phyloP scores from a whole-genome alignment of 2,329 filamentous ascomycete genomes.

The Juglanconis juglandina region DNA sequence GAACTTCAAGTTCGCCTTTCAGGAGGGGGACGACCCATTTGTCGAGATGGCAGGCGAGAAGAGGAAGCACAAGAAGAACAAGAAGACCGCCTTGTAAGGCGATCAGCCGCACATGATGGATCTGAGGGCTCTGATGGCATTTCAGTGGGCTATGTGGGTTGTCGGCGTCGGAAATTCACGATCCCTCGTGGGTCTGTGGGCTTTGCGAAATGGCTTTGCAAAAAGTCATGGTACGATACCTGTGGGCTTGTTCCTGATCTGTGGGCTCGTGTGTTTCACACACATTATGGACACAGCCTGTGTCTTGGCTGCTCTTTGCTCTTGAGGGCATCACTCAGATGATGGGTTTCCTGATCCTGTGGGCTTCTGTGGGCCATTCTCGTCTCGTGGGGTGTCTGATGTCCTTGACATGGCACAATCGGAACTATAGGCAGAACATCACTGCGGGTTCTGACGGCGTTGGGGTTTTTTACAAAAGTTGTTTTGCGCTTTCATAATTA shows the following conservation, averaged over 20 bases:
- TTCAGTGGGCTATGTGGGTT: conserved; percentile 55
- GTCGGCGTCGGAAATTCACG: conserved; percentile 48
- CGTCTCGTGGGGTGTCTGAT: conserved; percentile 14
- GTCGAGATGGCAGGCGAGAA: conserved; percentile 5
- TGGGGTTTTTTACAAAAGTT: conserved; percentile 15
- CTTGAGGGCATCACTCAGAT: conserved; percentile 22
- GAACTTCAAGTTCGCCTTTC: no score
- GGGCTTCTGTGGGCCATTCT: conserved; percentile 22
- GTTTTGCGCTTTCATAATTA: conserved; percentile 6
- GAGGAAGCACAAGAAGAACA: conserved; percentile 48
- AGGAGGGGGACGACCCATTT: background rate
- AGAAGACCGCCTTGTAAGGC: conserved; percentile 62
- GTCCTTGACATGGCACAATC: conserved; percentile 18
- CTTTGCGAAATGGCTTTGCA: conserved; percentile 21
- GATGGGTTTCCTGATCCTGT: conserved; percentile 25
- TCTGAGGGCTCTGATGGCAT: conserved; percentile 45
- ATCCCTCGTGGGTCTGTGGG: conserved; percentile 42
- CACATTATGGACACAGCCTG: conserved; percentile 14
- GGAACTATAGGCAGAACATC: conserved; percentile 10
- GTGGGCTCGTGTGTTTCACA: conserved; percentile 27
- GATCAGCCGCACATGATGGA: conserved; percentile 36
- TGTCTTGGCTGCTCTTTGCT: conserved; percentile 28
- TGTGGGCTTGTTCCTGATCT: conserved; percentile 45
- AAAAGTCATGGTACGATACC: conserved; percentile 48
- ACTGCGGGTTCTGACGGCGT: conserved; percentile 19